phyloP scores from a whole-genome alignment of 2,329 filamentous ascomycete genomes.

The Fusarium sp. region DNA sequence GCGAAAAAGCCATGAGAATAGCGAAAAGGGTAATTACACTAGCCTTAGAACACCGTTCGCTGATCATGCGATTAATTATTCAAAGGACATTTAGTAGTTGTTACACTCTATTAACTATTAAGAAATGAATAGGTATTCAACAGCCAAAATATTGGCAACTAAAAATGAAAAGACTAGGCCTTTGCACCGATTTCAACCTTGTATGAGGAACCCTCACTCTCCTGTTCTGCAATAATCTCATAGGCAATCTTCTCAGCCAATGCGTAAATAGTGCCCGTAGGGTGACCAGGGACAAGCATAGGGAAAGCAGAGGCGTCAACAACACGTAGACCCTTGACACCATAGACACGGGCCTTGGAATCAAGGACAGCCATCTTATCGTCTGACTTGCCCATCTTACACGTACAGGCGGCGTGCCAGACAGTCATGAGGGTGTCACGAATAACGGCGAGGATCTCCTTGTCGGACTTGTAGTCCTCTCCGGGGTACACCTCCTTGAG shows the following conservation, averaged over 20 bases:
- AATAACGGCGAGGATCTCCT: constrained; percentile 58
- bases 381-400: constrained; percentile 41
- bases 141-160: no score
- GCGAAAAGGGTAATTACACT: no score
- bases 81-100: no score
- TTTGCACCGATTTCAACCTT: not conserved
- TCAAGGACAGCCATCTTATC: constrained; percentile 40
- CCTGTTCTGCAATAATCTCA: constrained; percentile 26
- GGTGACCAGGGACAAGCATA: constrained; percentile 37
- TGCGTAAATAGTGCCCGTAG: constrained; percentile 33
- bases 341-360: constrained; percentile 38
- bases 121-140: no score
- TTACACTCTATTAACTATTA: no score
- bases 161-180: not conserved
- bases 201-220: not conserved
- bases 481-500: constrained; percentile 54
- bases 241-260: constrained; percentile 43
- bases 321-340: constrained; percentile 32
- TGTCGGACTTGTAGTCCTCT: constrained; percentile 54
- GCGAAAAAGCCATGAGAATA: no score
- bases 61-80: no score
- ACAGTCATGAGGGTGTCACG: constrained; percentile 45
- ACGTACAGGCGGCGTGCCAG: constrained; percentile 44
- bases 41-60: no score
- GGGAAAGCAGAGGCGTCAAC: constrained; percentile 37